Conservation (phyloP, 345 rosid species). For the Camelina hispida region DNA sequence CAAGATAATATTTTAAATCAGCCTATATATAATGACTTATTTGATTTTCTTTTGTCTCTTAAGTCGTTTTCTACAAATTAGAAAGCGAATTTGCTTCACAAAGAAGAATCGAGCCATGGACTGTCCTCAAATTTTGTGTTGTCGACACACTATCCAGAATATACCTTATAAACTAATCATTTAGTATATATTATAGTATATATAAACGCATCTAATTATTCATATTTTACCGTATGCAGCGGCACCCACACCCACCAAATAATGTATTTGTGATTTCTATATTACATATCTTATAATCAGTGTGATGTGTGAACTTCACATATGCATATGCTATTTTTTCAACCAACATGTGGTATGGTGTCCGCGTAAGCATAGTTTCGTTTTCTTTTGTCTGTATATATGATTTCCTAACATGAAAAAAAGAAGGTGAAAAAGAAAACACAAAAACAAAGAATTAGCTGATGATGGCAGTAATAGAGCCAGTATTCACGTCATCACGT, state of each 20-base stretch:
- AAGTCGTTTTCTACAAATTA: not conserved
- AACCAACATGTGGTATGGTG: not conserved
- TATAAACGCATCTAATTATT: too few relatives aligned
- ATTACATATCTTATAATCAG: not conserved
- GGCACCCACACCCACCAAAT: not conserved
- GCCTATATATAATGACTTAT: not conserved
- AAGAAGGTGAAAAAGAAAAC: not conserved
- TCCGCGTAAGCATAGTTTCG: not conserved
- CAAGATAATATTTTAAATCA: conserved; percentile 26
- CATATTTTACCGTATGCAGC: not conserved
- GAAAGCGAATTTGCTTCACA: not conserved
- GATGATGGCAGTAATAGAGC: not conserved
- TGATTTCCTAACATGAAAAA: not conserved
- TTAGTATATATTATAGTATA: too few relatives aligned
- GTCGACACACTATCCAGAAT: not conserved
- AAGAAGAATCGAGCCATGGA: not conserved
- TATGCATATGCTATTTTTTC: not conserved
- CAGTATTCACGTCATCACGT: not conserved
- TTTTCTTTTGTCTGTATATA: not conserved
- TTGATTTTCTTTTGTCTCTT: conserved; percentile 10
- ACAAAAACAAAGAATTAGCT: not conserved
- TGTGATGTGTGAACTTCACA: conserved; percentile 4
- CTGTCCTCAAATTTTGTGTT: not conserved
- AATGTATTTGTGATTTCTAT: not conserved
- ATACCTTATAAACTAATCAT: not conserved